Evolutionary conservation across 345 rosid species (phyloP), one percentile per base, ranked within the genome.

Genomic region (Carallia brachiata): DNA sequence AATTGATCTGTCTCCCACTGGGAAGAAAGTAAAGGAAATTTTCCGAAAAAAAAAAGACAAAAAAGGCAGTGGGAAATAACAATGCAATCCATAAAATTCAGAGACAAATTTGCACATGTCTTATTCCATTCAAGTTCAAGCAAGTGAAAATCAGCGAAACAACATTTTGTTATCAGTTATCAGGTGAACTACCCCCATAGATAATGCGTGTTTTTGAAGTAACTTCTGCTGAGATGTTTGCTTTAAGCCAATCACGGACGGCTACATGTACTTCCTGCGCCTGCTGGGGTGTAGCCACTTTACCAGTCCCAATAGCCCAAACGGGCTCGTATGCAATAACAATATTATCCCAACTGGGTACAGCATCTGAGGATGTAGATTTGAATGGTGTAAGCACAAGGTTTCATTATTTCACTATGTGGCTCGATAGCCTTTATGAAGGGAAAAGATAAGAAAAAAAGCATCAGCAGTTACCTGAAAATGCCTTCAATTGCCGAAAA

Each of bases 271-370:
- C 98, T 83, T 92, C 99, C 75, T 90, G 97, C 69, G 99, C 98
- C 80, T 95, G 99, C 78, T 75, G 79, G 3, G 98, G 98, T 30
- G 96, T 79, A 68, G 99, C 98, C 76, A 95, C 98, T 71, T 90
- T 92, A 68, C 99, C 99, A 58, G 98, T 92, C 74, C 97, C 99
- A 77, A 95, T 92, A 68, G 99, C 99, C 99, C 99, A 95, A 31
- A 92, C 97, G 61, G 99, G 97, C 82, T 95, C 97, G 59, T 95
- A 95, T 2, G 99, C 99, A 69, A 95, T 86, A 39, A 95, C 99
- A 52, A 92, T 67, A 65, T 87, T 80, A 62, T 95, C 98, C 98
- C 97, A 92, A 81, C 97, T 84, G 44, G 98, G 91, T 40, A 89
- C 86, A 73, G 86, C 89, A 85, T 92, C 97, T 94, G 84, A 61